These are phyloP conservation scores for Penicillium hordei DNA, from an alignment of 2,329 filamentous ascomycete genomes.

Conservation along the genomic window DNA sequence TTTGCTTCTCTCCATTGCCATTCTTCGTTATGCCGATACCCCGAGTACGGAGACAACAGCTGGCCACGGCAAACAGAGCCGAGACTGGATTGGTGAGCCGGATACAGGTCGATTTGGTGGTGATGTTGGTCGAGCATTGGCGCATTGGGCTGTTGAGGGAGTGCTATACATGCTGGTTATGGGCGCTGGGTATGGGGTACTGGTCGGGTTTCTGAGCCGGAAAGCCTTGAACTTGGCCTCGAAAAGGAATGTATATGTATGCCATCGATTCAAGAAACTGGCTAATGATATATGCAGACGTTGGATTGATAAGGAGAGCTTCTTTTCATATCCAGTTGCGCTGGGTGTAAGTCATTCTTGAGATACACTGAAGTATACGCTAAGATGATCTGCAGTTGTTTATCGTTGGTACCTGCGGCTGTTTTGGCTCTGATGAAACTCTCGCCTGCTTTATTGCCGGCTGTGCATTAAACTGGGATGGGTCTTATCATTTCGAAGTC, in stretches of 20 bases:
- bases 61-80: slow-evolving; percentile 22
- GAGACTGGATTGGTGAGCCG: slow-evolving; percentile 32
- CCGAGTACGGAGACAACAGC: slow-evolving; percentile 22
- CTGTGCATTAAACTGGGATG: slow-evolving; percentile 62
- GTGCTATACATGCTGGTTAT: slow-evolving; percentile 61
- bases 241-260: slow-evolving; percentile 21
- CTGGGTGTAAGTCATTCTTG: slow-evolving; percentile 42
- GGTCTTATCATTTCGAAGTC: slow-evolving; percentile 57
- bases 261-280: slow-evolving; percentile 1
- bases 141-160: slow-evolving; percentile 60
- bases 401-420: slow-evolving; percentile 57
- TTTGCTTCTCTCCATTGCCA: slow-evolving; percentile 57
- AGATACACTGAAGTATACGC: background rate
- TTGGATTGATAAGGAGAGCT: slow-evolving; percentile 59
- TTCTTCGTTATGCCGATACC: slow-evolving; percentile 55
- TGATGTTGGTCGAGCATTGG: slow-evolving; percentile 53
- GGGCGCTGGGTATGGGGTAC: slow-evolving; percentile 53
- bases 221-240: slow-evolving; percentile 47
- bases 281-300: slow-evolving; percentile 34
- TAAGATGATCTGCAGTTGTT: slow-evolving; percentile 48
- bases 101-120: slow-evolving; percentile 55
- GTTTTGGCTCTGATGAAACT: slow-evolving; percentile 60
- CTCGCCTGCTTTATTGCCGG: slow-evolving; percentile 63
- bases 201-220: slow-evolving; percentile 52
- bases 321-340: slow-evolving; percentile 54